Conservation (phyloP, 768 basidiomycete genomes). For the Lactarius trivialis region DNA sequence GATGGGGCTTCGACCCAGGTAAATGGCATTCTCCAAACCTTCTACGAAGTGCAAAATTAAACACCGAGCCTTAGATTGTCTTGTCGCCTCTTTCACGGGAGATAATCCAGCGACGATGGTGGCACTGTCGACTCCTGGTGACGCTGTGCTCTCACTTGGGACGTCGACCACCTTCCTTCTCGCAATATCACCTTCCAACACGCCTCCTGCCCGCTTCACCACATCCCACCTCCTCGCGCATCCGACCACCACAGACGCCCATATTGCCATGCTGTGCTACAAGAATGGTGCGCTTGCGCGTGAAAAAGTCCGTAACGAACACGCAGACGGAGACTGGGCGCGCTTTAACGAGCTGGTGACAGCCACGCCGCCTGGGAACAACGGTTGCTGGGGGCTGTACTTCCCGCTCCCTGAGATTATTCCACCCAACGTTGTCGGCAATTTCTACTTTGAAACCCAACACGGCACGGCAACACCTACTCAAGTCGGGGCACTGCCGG, state of each 20-base stretch:
- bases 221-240: slow-evolving; percentile 71
- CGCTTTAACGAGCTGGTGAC: slow-evolving; percentile 63
- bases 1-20: slow-evolving; percentile 73
- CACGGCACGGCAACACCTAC: slow-evolving; percentile 20
- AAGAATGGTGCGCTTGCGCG: slow-evolving; percentile 83
- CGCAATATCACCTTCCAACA: slow-evolving; percentile 59
- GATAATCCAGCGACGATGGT: slow-evolving; percentile 86
- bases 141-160: slow-evolving; percentile 80
- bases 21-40: background rate
- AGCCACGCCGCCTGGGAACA: slow-evolving; percentile 46
- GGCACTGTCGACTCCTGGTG: slow-evolving; percentile 65
- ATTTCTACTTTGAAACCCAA: slow-evolving; percentile 50
- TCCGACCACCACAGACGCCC: slow-evolving; percentile 52
- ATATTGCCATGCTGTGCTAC: slow-evolving; percentile 90
- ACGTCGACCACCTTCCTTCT: slow-evolving; percentile 86
- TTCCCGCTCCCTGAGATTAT: slow-evolving; percentile 87
- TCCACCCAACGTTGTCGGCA: slow-evolving; percentile 68
- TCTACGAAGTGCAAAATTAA: background rate
- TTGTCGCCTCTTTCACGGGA: slow-evolving; percentile 79
- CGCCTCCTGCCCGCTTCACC: slow-evolving; percentile 61
- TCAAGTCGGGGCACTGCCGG: slow-evolving; percentile 34
- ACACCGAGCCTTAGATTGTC: slow-evolving; percentile 48
- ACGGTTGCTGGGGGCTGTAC: slow-evolving; percentile 64
- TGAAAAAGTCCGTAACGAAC: slow-evolving; percentile 64
- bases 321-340: slow-evolving; percentile 56